Base-by-base conservation (phyloP, 2,329 filamentous ascomycete genomes). In the Fusarium transvaalense region DNA sequence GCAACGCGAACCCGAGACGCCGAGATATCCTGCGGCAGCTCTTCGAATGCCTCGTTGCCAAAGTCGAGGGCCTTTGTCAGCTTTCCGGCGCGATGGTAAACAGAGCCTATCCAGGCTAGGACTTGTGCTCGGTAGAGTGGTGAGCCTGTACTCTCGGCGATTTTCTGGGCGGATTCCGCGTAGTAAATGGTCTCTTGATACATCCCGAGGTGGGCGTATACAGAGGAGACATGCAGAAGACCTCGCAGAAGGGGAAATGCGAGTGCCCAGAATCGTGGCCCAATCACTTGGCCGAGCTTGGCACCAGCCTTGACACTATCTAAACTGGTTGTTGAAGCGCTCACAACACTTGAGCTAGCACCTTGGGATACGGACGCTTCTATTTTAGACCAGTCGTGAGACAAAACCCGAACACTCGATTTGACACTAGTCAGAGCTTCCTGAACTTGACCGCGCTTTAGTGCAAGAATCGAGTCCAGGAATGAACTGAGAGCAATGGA, bases 141-240 rank as follows among this genome's bases (percentile, higher is more conserved):
- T 0, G 91, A 89, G 47, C 86, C 83, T 10, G 92, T 87, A n/a
- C 86, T 88, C 61, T 86, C 84, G 23, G 92, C 92, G 62, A 97
- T 87, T 73, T 91, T 93, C 55, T 91, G 84, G 0, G 94, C 94
- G 72, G 96, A 92, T 71, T 97, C 91, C 2, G 91, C 90, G 71
- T 97, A 97, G 76, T 94, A 96, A 1, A 95, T 81, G 3, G 95
- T 95, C 77, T 98, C 95, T 63, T 93, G 90, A 68, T 94, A 93
- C 79, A 97, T 87, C 29, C 96, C 96, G 66, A 96, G 87, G 68
- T 97, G 91, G 2, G 91, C 89, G 71, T 94, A 97, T 2, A 97
- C 83, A 6, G 86, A 86, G 1, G 93, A 93, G 5, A 97, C 86
- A 60, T 94, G 90, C 62, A 90, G 80, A 15, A 97, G 82, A 57